Evolutionary conservation across 129 eudicot species (phyloP), one percentile per base, ranked within the genome.

Genomic region (Smallanthus sonchifolius): DNA sequence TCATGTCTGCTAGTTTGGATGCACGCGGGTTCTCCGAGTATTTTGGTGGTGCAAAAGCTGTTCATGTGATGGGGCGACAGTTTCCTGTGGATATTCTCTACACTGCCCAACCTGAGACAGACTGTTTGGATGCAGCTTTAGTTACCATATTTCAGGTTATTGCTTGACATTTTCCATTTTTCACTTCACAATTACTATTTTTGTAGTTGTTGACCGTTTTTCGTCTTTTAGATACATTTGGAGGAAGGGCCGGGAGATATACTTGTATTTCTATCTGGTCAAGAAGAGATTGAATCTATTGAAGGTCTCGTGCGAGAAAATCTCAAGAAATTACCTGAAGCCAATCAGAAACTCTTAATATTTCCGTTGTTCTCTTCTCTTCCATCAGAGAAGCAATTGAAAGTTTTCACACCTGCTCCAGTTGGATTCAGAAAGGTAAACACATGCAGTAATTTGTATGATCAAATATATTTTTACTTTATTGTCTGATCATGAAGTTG

Each of bases 1-100:
- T 95, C 66, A 95, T 95, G 99, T 91, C 96, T 71, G 99, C 99
- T 70, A 95, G 97, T 88, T 80, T 95, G 81, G 99, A 95, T 87
- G 97, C 99, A 45, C 82, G 86, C 13, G 90, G 85, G 14, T 91
- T 95, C 54, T 91, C 97, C 2, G 96, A 95, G 77, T 95, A 83
- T 81, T 95, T 95, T 82, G 86, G 84, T 70, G 97, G 95, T 80
- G 99, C 99, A 75, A 88, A 79, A 74, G 99, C 95, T 74, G 95
- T 91, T 68, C 97, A 95, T 87, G 96, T 95, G 66, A 86, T 83
- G 63, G 99, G 99, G 43, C 87, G 97, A 65, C 99, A 95, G 68
- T 89, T 82, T 84, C 97, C 99, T 6, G 97, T 95, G 5, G 96
- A 95, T 77, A 78, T 91, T 73, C 75, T 87, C 40, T 95, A 95